Evolutionary conservation across 2,329 filamentous ascomycete genomes (phyloP).

Genomic region (Diaporthe sp.): DNA sequence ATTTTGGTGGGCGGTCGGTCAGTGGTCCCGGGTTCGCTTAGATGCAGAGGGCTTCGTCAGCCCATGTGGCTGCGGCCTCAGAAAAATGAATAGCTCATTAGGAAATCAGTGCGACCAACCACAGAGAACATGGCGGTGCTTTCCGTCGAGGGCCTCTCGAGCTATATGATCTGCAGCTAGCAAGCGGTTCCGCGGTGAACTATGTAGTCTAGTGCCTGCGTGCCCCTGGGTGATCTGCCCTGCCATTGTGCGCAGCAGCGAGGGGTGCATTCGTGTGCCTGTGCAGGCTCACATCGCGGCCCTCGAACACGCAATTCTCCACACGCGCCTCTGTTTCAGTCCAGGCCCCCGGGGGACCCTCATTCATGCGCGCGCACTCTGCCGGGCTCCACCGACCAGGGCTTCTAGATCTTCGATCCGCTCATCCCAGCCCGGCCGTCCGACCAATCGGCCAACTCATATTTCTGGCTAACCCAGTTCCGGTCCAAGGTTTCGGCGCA

Average conservation of each 20-base stretch:
- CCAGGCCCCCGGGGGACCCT: background rate
- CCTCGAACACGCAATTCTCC: constrained; percentile 10
- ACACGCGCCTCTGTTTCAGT: constrained; percentile 18
- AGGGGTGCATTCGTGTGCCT: background rate
- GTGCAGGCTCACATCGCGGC: background rate
- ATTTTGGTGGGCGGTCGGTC: background rate
- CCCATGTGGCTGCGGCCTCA: background rate
- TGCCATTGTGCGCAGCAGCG: background rate
- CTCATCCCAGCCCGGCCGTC: background rate
- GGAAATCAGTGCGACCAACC: constrained; percentile 12
- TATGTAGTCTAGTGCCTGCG: background rate
- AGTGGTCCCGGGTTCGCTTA: background rate
- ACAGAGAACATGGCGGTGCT: background rate
- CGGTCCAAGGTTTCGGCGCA: constrained; percentile 25
- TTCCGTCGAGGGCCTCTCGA: background rate
- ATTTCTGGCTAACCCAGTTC: constrained; percentile 21
- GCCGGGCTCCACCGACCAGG: constrained; percentile 26
- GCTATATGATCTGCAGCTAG: constrained; percentile 1
- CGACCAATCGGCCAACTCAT: constrained; percentile 19
- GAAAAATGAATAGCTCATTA: background rate
- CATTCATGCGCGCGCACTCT: constrained; percentile 25
- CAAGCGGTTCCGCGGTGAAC: background rate
- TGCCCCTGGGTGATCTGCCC: constrained; percentile 1
- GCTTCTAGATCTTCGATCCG: constrained; percentile 29
- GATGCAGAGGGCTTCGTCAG: constrained; percentile 4